A percentile compares a stretch with the other conserved stretches of the same genome.
phyloP scores from a whole-genome alignment of 768 basidiomycete genomes.

The Podaxis sp. region DNA sequence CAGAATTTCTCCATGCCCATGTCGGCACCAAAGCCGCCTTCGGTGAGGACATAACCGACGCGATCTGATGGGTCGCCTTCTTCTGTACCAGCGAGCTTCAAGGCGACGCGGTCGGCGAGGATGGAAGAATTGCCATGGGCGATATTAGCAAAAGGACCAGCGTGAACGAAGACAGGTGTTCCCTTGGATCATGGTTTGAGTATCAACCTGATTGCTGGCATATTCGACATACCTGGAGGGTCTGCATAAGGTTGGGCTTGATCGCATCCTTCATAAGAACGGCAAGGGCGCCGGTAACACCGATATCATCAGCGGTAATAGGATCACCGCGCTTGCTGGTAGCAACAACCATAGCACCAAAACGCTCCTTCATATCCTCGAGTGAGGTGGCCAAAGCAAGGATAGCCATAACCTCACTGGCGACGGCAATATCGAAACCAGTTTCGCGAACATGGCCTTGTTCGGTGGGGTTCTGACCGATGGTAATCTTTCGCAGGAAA shows the following conservation, averaged over 20 bases:
- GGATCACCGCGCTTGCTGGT: conserved; percentile 89
- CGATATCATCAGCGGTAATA: conserved; percentile 95
- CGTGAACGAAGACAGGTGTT: conserved; percentile 98
- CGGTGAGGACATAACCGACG: conserved; percentile 94
- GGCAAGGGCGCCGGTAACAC: conserved; percentile 91
- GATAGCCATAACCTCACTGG: conserved; percentile 98
- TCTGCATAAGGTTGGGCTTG: conserved; percentile 99
- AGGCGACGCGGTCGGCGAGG: conserved; percentile 93
- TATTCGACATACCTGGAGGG: conserved; percentile 62
- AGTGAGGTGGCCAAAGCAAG: conserved; percentile 87
- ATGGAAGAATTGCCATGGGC: conserved; percentile 99
- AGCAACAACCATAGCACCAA: conserved; percentile 97
- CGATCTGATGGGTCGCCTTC: conserved; percentile 80
- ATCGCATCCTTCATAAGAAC: conserved; percentile 99
- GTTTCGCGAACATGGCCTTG: conserved; percentile 85
- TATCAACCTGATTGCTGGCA: neutral
- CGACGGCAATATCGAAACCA: conserved; percentile 96
- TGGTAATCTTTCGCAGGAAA: conserved; percentile 90
- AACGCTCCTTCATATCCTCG: conserved; percentile 86
- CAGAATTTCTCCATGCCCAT: conserved; percentile 99
- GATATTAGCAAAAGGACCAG: conserved; percentile 98
- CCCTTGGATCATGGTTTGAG: conserved; percentile 45
- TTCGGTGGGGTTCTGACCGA: conserved; percentile 90
- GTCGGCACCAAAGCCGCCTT: conserved; percentile 98
- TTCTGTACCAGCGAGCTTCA: conserved; percentile 96